Base-by-base conservation (phyloP, 176 grass and related monocot genomes). In the Urochloa ruziziensis region DNA sequence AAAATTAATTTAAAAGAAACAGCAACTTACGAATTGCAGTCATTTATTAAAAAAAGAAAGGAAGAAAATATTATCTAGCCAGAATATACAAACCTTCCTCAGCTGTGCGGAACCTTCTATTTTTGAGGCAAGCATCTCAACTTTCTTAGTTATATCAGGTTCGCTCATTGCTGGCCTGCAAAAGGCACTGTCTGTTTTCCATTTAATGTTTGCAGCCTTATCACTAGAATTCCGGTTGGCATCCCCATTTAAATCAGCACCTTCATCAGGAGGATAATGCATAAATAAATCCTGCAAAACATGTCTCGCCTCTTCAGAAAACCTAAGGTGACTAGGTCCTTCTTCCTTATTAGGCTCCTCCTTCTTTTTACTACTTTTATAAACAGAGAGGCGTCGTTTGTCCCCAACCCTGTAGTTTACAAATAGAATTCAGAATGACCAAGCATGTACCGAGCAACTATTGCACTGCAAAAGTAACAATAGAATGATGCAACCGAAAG, bases 201-300 rank as follows among this genome's bases (percentile, higher is more conserved):
- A 85, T 40, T 73, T 87, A 58, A 73, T 24, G 62, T 87, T 90
- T 77, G 40, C 58, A 77, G 40, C 48, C 56, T 89, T 98, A 77
- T 70, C 60, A 57, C 72, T 88, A 72, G 85, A 70, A 24, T 70
- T 87, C 69, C 32, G 86, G 43, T 66, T 39, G 44, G 56, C 82
- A n/a, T 76, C 82, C 30, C 85, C 91, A 87, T 80, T 89, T 86
- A 90, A 52, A 33, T 92, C 85, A 56, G 73, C 84, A 80, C n/a
- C n/a, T n/a, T 95, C 96, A 68, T 77, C 89, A 78, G 96, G 96
- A 86, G 93, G 96, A 90, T 88, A 92, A 68, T 80, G 93, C 3
- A 53, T 82, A 85, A 98, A 98, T 74, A 98, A 81, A 58, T 98
- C 93, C 62, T 80, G 83, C 79, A 98, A 76, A 87, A 95, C 87